A percentile compares a stretch with the other conserved stretches of the same genome.
These are phyloP conservation scores for Plantago lanceolata DNA, from an alignment of 305 asterid species.

Conservation along the genomic window DNA sequence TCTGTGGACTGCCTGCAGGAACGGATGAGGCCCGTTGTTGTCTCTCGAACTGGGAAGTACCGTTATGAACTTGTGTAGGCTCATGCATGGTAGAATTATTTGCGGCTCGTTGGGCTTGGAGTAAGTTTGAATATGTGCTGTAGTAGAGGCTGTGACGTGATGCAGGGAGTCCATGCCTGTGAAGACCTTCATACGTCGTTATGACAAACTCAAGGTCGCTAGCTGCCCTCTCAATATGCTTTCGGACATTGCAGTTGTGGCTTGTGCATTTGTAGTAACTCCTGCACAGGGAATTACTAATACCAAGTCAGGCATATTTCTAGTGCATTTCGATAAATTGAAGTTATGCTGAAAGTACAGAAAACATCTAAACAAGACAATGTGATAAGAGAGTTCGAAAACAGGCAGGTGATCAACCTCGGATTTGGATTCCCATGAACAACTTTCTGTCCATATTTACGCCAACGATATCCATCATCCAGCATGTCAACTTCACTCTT, in stretches of 20 bases:
- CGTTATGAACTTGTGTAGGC: conserved; percentile 34
- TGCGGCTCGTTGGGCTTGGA: conserved; percentile 16
- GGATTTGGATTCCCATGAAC: conserved; percentile 96
- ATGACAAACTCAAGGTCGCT: conserved; percentile 69
- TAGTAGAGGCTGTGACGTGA: conserved; percentile 34
- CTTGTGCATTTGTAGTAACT: conserved; percentile 94
- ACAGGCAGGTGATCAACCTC: conserved; percentile 40
- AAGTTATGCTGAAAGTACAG: not conserved
- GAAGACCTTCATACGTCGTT: conserved; percentile 87
- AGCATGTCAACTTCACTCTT: conserved; percentile 85
- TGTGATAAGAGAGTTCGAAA: conserved; percentile 5
- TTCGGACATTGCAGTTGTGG: conserved; percentile 70
- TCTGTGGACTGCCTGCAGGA: conserved; percentile 1
- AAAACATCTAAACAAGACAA: not conserved
- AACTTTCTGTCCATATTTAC: conserved; percentile 89
- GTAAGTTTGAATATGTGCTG: not conserved
- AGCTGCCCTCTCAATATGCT: conserved; percentile 85
- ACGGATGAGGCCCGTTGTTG: conserved; percentile 28
- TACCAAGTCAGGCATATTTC: not conserved
- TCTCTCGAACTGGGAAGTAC: conserved; percentile 32
- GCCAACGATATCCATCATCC: conserved; percentile 95
- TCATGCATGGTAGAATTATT: conserved; percentile 31
- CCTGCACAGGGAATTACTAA: conserved; percentile 38
- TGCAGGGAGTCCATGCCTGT: conserved; percentile 76
- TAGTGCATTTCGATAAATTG: not conserved